Base-by-base conservation (phyloP, 208 protist species). In the Acanthamoeba triangularis region DNA sequence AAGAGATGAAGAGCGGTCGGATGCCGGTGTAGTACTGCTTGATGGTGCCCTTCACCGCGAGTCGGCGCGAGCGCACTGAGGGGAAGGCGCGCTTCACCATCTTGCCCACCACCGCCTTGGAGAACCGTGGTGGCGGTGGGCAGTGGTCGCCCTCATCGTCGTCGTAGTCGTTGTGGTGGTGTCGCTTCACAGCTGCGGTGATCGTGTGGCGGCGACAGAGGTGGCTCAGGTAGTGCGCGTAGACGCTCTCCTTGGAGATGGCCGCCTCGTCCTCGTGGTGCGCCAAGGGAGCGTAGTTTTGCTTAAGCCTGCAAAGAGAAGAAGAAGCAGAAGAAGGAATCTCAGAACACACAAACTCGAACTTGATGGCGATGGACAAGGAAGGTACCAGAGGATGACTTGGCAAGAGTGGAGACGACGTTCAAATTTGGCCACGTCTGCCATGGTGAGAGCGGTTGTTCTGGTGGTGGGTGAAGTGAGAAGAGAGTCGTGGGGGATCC, bases 11-110 rank as follows among this genome's bases (percentile, higher is more conserved):
- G 52, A 28, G 56, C 28, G 7, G 56, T 63, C 20, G 56, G 20
- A 63, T 18, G 14, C 56, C 56, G 18, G 5, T 41, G 78, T 87
- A 87, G 78, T 63, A 61, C 78, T 87, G 78, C 10, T 37, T n/a
- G 28, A 37, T 61, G 47, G 5, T 56, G 49, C 78, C 78, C 14
- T 35, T 18, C 3, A 37, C 8, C 0, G 47, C 78, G 3, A 87
- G 33, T 16, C 78, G 78, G 2, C 78, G 25, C 47, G 78, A 63
- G 10, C 25, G 4, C 14, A 87, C 52, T 0, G 33, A 10, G 4
- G 78, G 78, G 78, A 87, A 87, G 47, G 52, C 78, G 6, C 49
- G 20, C 78, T 87, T 87, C 13, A 87, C 78, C 78, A 87, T 87
- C 78, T 87, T 87, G 78, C 78, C 78, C 78, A 87, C 47, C 6